Evolutionary conservation across 345 rosid species (phyloP).

Genomic region (Corchorus olitorius): DNA sequence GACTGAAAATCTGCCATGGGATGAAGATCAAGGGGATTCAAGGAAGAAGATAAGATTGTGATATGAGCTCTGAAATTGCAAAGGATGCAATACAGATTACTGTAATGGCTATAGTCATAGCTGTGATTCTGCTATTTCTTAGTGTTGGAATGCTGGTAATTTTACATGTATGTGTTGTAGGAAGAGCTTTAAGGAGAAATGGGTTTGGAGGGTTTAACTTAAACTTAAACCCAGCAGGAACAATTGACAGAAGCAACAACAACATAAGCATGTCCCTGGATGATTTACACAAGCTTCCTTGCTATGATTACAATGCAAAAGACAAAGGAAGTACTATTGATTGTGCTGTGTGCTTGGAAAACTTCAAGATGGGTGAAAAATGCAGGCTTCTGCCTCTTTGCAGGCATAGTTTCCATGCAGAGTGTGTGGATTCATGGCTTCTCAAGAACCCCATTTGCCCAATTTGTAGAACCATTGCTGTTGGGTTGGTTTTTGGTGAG

Average conservation of each 20-base stretch:
- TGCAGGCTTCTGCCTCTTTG: conserved; percentile 56
- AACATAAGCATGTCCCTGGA: conserved; percentile 39
- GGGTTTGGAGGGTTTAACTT: neutral
- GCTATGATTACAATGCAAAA: conserved; percentile 42
- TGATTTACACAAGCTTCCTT: conserved; percentile 60
- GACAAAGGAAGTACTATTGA: conserved; percentile 38
- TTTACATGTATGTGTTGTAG: conserved; percentile 44
- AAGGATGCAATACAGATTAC: conserved; percentile 20
- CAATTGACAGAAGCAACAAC: neutral
- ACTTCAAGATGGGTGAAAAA: conserved; percentile 53
- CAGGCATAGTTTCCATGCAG: conserved; percentile 59
- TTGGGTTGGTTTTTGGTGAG: conserved; percentile 17
- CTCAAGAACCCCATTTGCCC: conserved; percentile 59
- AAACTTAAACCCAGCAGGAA: neutral
- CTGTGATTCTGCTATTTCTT: conserved; percentile 39
- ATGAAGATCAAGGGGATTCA: neutral
- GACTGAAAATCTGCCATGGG: neutral
- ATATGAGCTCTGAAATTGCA: conserved; percentile 25
- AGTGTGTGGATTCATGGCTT: conserved; percentile 59
- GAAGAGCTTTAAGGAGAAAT: conserved; percentile 36
- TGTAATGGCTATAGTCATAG: conserved; percentile 36
- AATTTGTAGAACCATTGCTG: conserved; percentile 44
- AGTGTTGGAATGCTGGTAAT: conserved; percentile 44
- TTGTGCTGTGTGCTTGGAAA: conserved; percentile 66
- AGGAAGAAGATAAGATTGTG: conserved; percentile 1